Percentiles rank a stretch among this genome's conserved stretches.
Conservation (phyloP, 2,329 filamentous ascomycete genomes). For the Scedosporium dehoogii region DNA sequence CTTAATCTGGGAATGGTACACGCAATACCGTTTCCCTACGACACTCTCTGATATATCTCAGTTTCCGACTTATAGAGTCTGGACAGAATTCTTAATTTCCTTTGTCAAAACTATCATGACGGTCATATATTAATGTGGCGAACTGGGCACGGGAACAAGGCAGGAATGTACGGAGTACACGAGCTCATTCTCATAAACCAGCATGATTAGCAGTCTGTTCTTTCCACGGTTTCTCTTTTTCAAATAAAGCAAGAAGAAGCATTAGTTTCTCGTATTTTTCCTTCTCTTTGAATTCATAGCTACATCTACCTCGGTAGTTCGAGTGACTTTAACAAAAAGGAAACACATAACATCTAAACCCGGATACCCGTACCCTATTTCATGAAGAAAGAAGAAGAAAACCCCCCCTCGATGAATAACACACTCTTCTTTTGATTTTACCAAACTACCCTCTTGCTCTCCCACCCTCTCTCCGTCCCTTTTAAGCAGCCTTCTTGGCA, state of each 20-base stretch:
- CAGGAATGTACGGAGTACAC: background rate
- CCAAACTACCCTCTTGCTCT: background rate
- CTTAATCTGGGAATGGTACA: background rate
- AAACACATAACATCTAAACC: background rate
- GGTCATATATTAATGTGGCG: background rate
- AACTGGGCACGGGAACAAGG: background rate
- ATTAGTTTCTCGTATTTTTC: background rate
- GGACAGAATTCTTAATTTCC: background rate
- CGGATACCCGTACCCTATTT: background rate
- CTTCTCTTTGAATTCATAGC: background rate
- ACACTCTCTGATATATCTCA: background rate
- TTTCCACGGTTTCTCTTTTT: background rate
- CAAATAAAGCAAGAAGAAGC: background rate
- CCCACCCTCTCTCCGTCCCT: background rate
- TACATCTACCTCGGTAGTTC: background rate
- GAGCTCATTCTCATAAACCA: background rate
- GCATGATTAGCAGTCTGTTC: background rate
- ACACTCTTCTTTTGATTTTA: background rate
- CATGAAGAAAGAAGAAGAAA: background rate
- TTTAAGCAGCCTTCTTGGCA: conserved; percentile 48
- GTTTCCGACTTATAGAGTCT: background rate
- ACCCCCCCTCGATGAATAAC: background rate
- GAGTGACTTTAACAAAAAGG: too few species aligned
- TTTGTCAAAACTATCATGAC: background rate
- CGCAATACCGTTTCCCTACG: background rate